These are phyloP conservation scores for Cutaneotrichosporon cavernicola DNA, from an alignment of 1,284 basidiomycete genomes.

Conservation along the genomic window DNA sequence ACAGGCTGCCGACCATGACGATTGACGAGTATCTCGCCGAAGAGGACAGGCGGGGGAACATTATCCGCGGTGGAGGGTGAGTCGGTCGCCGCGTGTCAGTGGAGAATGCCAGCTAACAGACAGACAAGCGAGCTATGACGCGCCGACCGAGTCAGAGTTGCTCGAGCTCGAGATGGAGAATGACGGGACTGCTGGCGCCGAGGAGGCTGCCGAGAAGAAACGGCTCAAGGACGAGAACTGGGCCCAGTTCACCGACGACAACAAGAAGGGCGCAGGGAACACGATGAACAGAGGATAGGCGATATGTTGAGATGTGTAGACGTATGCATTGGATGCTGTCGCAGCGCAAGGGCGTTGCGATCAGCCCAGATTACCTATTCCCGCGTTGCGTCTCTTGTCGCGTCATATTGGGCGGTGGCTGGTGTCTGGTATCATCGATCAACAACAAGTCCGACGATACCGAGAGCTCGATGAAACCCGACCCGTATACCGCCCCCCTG, in stretches of 20 bases:
- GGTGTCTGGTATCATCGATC: not conserved
- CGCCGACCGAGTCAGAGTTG: conserved; percentile 72
- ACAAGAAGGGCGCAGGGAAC: conserved; percentile 83
- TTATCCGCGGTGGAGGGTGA: conserved; percentile 83
- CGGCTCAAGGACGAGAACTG: conserved; percentile 80
- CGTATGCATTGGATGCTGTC: not conserved
- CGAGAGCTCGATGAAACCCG: no score
- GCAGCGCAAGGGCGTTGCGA: no score
- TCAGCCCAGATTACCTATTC: no score
- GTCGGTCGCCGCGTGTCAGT: conserved; percentile 36
- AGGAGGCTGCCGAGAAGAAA: conserved; percentile 72
- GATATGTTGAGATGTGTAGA: not conserved
- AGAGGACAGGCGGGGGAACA: conserved; percentile 77
- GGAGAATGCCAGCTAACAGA: conserved; percentile 1
- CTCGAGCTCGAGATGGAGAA: conserved; percentile 73
- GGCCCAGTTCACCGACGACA: conserved; percentile 76
- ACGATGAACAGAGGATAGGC: conserved; percentile 85
- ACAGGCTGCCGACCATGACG: conserved; percentile 90
- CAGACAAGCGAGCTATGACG: conserved; percentile 67
- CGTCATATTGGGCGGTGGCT: no score
- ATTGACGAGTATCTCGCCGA: conserved; percentile 93
- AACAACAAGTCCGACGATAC: no score
- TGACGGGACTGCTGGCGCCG: conserved; percentile 72
- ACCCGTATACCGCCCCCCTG: no score
- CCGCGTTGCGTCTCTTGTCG: no score